Evolutionary conservation across 495 filamentous ascomycete genomes (phyloP).

Genomic region (Beverwykella pulmonaria): DNA sequence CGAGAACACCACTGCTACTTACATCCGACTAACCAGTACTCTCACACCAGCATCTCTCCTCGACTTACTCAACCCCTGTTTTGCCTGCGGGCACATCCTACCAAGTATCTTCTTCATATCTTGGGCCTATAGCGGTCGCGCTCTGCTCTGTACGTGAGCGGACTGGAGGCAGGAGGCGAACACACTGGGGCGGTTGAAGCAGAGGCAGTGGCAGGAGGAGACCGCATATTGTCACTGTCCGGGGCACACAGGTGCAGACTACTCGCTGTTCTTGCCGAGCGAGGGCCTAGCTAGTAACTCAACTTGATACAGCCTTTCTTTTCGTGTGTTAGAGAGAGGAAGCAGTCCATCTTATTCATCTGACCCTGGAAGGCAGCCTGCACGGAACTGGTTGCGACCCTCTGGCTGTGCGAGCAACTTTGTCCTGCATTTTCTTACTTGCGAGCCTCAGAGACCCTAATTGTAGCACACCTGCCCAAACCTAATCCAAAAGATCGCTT

Average conservation of each 20-base stretch:
- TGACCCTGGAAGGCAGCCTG: constrained; percentile 28
- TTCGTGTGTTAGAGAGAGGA: constrained; percentile 37
- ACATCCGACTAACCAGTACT: background rate
- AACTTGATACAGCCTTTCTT: constrained; percentile 32
- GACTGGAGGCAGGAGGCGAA: constrained; percentile 17
- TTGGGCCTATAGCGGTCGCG: constrained; percentile 5
- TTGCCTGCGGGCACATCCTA: background rate
- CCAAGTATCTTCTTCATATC: constrained; percentile 1
- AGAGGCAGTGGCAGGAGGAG: constrained; percentile 28
- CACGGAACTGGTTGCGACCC: constrained; percentile 24
- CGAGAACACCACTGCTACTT: background rate
- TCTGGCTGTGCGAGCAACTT: constrained; percentile 15
- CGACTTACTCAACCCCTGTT: constrained; percentile 1
- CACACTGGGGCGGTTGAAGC: constrained; percentile 13
- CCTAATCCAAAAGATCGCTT: constrained; percentile 17
- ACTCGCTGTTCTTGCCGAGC: constrained; percentile 21
- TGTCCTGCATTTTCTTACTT: constrained; percentile 21
- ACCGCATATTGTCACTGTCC: constrained; percentile 25
- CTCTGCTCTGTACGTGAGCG: constrained; percentile 6
- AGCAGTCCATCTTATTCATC: constrained; percentile 29
- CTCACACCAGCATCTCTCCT: background rate
- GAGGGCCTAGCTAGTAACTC: constrained; percentile 37
- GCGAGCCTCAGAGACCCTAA: constrained; percentile 16
- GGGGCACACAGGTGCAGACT: constrained; percentile 16
- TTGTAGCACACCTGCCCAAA: constrained; percentile 1